Evolutionary conservation across 805 yeast genomes (phyloP).

Genomic region (Hermanozyma aechmeae): DNA sequence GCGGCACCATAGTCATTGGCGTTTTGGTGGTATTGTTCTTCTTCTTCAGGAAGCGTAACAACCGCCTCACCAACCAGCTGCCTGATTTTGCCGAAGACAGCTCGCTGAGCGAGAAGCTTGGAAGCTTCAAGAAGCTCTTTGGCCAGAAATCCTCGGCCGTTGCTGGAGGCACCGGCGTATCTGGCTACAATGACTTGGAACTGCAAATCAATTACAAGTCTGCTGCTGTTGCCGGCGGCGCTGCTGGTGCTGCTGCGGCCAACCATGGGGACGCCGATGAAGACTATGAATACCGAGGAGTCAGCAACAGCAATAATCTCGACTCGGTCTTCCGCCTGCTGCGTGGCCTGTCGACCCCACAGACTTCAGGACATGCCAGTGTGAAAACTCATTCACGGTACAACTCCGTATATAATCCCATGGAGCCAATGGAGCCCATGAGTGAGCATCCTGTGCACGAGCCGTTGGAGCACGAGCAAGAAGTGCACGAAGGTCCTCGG

Average conservation of each 20-base stretch:
- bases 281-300: slow-evolving; percentile 35
- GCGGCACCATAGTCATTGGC: slow-evolving; percentile 35
- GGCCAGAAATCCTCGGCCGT: slow-evolving; percentile 14
- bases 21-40: slow-evolving; percentile 25
- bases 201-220: slow-evolving; percentile 12
- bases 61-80: slow-evolving; percentile 27
- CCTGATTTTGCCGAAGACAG: slow-evolving; percentile 33
- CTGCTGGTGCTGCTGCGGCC: slow-evolving; percentile 3
- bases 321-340: slow-evolving; percentile 31
- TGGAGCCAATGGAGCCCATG: slow-evolving; percentile 5
- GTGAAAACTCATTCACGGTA: slow-evolving; percentile 6
- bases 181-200: slow-evolving; percentile 19
- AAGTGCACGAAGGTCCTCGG: neutral
- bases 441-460: slow-evolving; percentile 1
- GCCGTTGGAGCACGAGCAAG: slow-evolving; percentile 4
- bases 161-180: slow-evolving; percentile 9
- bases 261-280: slow-evolving; percentile 12
- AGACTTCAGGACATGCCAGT: no score
- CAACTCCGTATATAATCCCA: slow-evolving; percentile 4
- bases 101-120: slow-evolving; percentile 8
- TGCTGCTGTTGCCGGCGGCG: slow-evolving; percentile 4
- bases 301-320: slow-evolving; percentile 31
- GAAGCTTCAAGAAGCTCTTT: slow-evolving; percentile 22
- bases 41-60: slow-evolving; percentile 23
- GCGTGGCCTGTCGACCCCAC: no score